These are phyloP conservation scores for Gnetum montanum DNA, from an alignment of 75 land plant species.

Conservation along the genomic window DNA sequence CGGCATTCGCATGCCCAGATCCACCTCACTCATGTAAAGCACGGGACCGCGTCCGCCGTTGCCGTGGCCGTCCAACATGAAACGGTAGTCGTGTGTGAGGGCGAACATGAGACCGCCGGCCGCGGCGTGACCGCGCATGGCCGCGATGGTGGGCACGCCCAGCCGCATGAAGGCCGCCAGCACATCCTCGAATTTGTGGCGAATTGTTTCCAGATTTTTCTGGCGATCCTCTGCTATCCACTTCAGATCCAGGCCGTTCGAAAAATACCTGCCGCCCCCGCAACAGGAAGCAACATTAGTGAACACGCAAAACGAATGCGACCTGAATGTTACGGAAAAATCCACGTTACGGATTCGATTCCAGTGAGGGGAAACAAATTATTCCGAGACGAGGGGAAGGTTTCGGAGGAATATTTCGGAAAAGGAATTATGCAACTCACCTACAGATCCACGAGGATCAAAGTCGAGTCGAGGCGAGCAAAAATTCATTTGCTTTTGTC, in stretches of 20 bases:
- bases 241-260: constrained; percentile 33
- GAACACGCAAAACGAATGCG: no score
- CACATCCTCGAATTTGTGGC: constrained; percentile 14
- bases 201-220: neutral
- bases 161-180: constrained; percentile 21
- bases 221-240: constrained; percentile 2
- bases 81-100: constrained; percentile 37
- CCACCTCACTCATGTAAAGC: constrained; percentile 36
- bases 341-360: no score
- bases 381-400: no score
- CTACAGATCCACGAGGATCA: no score
- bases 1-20: constrained; percentile 18
- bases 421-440: no score
- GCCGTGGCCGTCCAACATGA: constrained; percentile 13
- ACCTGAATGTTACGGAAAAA: no score
- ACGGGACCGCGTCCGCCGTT: constrained; percentile 20
- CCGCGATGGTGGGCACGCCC: constrained; percentile 28
- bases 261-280: constrained; percentile 44
- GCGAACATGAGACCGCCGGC: constrained; percentile 39
- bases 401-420: no score
- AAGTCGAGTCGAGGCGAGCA: no score
- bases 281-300: no score
- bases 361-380: no score
- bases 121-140: constrained; percentile 36
- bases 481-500: no score